Percentiles rank a stretch among this genome's conserved stretches.
These are phyloP conservation scores for Epithele typhae DNA, from an alignment of 768 basidiomycete species.

Conservation along the genomic window DNA sequence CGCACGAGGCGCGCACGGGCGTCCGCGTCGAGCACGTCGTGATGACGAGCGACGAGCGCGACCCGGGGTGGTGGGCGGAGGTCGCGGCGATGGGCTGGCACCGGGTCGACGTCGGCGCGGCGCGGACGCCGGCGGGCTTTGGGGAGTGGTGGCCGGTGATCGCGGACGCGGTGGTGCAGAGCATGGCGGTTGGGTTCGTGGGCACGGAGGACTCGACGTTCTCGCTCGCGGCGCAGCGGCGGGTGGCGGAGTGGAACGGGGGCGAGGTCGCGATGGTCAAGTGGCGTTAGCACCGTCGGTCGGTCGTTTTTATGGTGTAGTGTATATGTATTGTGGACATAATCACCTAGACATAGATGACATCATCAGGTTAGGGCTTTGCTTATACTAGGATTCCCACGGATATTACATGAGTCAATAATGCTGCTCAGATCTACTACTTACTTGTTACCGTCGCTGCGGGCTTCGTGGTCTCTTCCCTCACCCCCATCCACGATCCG, in stretches of 20 bases:
- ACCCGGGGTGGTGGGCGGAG: constrained; percentile 36
- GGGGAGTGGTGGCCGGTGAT: constrained; percentile 53
- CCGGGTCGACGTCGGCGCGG: constrained; percentile 27
- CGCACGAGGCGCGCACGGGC: constrained; percentile 28
- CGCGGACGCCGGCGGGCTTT: constrained; percentile 28
- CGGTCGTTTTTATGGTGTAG: too few species aligned
- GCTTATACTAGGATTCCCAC: too few species aligned
- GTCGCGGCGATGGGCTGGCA: constrained; percentile 34
- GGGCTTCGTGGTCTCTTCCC: too few species aligned
- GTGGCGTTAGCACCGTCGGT: too few species aligned
- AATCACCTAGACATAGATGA: too few species aligned
- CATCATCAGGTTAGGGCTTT: too few species aligned
- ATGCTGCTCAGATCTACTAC: too few species aligned
- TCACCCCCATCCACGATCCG: too few species aligned
- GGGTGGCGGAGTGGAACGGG: constrained; percentile 63
- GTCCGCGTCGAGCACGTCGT: constrained; percentile 30
- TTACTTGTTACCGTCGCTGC: too few species aligned
- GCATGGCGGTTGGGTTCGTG: constrained; percentile 61
- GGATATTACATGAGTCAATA: too few species aligned
- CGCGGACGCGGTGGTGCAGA: constrained; percentile 70
- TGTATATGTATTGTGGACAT: too few species aligned
- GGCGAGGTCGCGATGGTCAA: constrained; percentile 40
- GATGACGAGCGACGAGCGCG: constrained; percentile 41
- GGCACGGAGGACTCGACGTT: constrained; percentile 72
- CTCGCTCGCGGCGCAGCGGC: constrained; percentile 60